phyloP scores from a whole-genome alignment of 129 eudicot species.

The Tanacetum coccineum region DNA sequence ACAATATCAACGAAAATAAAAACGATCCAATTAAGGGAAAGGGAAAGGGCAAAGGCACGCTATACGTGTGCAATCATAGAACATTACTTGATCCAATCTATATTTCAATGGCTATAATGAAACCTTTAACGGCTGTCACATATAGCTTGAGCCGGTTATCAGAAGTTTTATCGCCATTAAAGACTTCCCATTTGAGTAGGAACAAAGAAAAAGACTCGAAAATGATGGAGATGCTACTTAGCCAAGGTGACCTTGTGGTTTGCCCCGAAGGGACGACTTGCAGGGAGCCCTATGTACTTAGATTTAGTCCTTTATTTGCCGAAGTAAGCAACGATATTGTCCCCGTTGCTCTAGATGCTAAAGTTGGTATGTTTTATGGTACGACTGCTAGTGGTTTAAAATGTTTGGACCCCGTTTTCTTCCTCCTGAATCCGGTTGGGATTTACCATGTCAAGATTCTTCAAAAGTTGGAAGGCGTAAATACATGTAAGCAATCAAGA shows the following conservation, averaged over 20 bases:
- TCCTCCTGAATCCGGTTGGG: slow-evolving; percentile 51
- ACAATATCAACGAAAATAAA: neutral
- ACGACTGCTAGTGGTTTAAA: slow-evolving; percentile 62
- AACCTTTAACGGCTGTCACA: slow-evolving; percentile 32
- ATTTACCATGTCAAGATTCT: slow-evolving; percentile 39
- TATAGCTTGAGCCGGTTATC: slow-evolving; percentile 42
- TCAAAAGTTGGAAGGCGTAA: slow-evolving; percentile 19
- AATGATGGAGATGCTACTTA: slow-evolving; percentile 35
- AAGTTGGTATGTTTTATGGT: slow-evolving; percentile 51
- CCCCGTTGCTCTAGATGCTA: slow-evolving; percentile 49
- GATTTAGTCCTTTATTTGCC: slow-evolving; percentile 62
- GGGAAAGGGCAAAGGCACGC: slow-evolving; percentile 27
- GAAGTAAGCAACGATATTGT: slow-evolving; percentile 47
- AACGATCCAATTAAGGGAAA: neutral
- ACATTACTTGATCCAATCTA: slow-evolving; percentile 54
- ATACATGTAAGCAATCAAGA: slow-evolving; percentile 21
- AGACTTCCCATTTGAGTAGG: slow-evolving; percentile 34
- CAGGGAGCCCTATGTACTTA: slow-evolving; percentile 46
- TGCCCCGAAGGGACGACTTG: slow-evolving; percentile 77
- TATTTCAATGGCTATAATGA: slow-evolving; percentile 33
- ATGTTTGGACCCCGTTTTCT: slow-evolving; percentile 55
- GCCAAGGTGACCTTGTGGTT: slow-evolving; percentile 36
- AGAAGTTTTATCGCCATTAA: slow-evolving; percentile 40
- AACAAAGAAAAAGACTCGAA: slow-evolving; percentile 39
- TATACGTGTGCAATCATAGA: slow-evolving; percentile 58